Evolutionary conservation across 2,329 filamentous ascomycete genomes (phyloP), one percentile per base, ranked within the genome.

Genomic region (Monilinia vaccinii-corymbosi): DNA sequence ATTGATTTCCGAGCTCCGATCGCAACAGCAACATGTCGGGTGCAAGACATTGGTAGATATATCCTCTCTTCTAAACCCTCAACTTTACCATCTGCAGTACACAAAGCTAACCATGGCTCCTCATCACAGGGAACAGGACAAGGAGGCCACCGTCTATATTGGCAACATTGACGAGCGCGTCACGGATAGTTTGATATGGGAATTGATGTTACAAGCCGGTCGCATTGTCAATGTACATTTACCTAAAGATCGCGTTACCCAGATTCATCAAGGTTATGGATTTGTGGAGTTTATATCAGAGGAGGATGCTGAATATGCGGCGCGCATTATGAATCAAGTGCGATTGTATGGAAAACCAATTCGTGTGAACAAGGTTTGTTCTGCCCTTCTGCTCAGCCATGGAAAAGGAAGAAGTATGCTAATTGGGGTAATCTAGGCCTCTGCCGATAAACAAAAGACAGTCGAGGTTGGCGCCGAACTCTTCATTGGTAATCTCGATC

Each of bases 261-360:
- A 97, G 72, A 88, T 87, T 60, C 94, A 99, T 75, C 94, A 97
- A 76, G 94, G 94, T 68, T 99, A 97, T 79, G 94, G 94, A 69
- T 99, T 99, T 76, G 94, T 99, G 75, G 94, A 99, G 76, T 99
- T 97, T 75, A 93, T 91, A 71, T 92, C 88, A 67, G 91, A 96
- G 73, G 86, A 91, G 71, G 94, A 97, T 74, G 94, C 94, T 69
- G 94, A 97, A 73, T 99, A 99, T 77, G 93, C 94, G 25, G 89
- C 91, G 68, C 88, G 93, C 72, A 90, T 97, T 67, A 95, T 97
- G 88, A 97, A 97, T 76, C 90, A 93, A 72, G 87, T 97, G 67
- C 87, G 92, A 63, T 79, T 99, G 28, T 96, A 88, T 74, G 92
- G 92, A 65, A 97, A 97, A 74, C 91, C 92, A 21, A 89, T 99